These are phyloP conservation scores for Plenodomus biglobosus DNA, from an alignment of 2,329 filamentous ascomycete species.

Conservation along the genomic window DNA sequence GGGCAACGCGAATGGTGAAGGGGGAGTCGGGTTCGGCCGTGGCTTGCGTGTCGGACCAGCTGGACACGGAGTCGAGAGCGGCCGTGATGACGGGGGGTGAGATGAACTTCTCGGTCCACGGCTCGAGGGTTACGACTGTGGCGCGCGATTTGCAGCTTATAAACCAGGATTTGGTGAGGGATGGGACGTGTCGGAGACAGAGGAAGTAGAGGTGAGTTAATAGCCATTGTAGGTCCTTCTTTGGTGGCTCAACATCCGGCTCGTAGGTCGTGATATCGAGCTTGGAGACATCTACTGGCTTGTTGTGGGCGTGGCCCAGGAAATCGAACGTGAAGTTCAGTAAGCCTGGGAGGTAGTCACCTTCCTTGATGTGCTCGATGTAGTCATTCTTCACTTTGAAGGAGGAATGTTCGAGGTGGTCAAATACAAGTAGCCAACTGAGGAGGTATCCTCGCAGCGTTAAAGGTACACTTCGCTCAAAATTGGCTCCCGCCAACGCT, in stretches of 20 bases:
- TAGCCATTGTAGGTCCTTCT: conserved; percentile 79
- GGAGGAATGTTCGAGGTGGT: conserved; percentile 76
- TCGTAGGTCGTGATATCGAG: conserved; percentile 70
- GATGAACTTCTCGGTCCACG: conserved; percentile 81
- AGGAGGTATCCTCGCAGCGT: conserved; percentile 77
- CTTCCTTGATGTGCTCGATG: conserved; percentile 73
- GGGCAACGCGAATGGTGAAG: conserved; percentile 70
- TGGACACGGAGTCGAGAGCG: conserved; percentile 66
- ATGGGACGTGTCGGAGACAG: conserved; percentile 73
- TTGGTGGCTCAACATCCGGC: conserved; percentile 59
- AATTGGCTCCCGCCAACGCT: conserved; percentile 64
- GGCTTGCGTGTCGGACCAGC: conserved; percentile 59
- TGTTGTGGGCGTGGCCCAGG: conserved; percentile 74
- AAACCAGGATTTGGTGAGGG: conserved; percentile 81
- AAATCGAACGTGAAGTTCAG: conserved; percentile 82
- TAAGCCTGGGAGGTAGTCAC: conserved; percentile 67
- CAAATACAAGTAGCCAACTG: conserved; percentile 87
- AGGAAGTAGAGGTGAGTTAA: conserved; percentile 85
- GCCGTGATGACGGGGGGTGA: conserved; percentile 69
- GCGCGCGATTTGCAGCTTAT: conserved; percentile 76
- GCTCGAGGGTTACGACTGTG: conserved; percentile 75
- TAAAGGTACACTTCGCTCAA: conserved; percentile 67
- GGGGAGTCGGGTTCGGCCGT: conserved; percentile 50
- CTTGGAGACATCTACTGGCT: conserved; percentile 69
- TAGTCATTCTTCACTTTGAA: conserved; percentile 84